Conservation (phyloP, 352 stramenopile genomes). For the Blastocystis hominis region DNA sequence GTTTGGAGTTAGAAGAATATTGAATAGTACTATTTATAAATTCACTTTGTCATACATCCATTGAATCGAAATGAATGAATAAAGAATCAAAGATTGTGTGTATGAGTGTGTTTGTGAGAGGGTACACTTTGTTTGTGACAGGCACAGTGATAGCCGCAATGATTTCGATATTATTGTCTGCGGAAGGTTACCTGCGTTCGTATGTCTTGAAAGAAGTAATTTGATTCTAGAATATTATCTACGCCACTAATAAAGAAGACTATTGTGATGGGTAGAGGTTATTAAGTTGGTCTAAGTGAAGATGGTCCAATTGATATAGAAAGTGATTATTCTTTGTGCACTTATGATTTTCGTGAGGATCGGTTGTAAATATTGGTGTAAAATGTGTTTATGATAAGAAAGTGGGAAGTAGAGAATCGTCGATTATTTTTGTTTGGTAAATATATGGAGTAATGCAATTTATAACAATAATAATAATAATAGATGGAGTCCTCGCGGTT, state of each 20-base stretch:
- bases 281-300: background rate
- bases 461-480: background rate
- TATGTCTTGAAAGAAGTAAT: background rate
- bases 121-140: conserved; percentile 10
- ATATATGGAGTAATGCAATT: background rate
- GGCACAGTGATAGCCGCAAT: background rate
- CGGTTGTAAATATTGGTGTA: background rate
- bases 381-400: background rate
- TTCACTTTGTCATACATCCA: background rate
- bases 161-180: background rate
- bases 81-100: background rate
- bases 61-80: background rate
- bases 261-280: background rate
- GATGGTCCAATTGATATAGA: background rate
- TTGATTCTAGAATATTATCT: background rate
- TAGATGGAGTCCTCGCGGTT: background rate
- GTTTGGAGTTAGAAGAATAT: background rate
- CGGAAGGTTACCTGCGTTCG: background rate
- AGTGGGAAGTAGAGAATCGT: conserved; percentile 13
- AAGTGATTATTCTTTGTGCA: background rate
- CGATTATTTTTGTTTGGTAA: background rate
- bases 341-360: conserved; percentile 18
- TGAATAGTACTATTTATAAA: background rate
- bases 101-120: background rate
- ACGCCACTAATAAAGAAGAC: background rate